Evolutionary conservation across 345 rosid genomes (phyloP).

Genomic region (Linum trigynum): DNA sequence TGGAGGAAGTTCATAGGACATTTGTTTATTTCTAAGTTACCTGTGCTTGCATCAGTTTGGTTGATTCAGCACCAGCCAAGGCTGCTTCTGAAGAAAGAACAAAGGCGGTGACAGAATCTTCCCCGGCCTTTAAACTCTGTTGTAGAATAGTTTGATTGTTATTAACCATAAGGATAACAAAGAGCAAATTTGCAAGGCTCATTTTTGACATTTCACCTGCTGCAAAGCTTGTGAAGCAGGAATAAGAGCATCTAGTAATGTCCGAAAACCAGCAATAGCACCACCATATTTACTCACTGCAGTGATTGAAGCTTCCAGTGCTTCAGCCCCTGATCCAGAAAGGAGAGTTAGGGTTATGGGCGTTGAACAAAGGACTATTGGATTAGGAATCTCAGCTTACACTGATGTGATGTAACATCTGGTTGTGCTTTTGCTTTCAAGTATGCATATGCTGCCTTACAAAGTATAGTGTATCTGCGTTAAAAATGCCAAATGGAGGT

Average conservation of each 20-base stretch:
- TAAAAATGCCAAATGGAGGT: constrained; percentile 8
- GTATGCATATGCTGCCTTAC: constrained; percentile 77
- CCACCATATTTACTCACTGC: constrained; percentile 94
- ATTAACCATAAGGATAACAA: constrained; percentile 3
- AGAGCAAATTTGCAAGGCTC: neutral
- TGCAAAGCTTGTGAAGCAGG: constrained; percentile 74
- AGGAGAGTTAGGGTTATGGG: neutral
- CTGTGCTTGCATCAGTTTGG: constrained; percentile 86
- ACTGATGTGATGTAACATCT: constrained; percentile 49
- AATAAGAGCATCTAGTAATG: constrained; percentile 87
- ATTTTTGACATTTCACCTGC: constrained; percentile 39
- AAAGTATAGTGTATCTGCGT: constrained; percentile 65
- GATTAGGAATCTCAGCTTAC: constrained; percentile 37
- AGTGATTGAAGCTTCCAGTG: constrained; percentile 70
- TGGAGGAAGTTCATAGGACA: too few relatives aligned
- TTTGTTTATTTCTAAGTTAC: constrained; percentile 18
- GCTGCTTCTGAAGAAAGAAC: constrained; percentile 75
- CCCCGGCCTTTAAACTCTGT: constrained; percentile 74
- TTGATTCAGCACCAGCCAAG: constrained; percentile 76
- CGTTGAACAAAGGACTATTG: constrained; percentile 10
- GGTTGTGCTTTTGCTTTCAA: constrained; percentile 49
- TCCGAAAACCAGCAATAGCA: constrained; percentile 83
- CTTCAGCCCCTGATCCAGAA: constrained; percentile 63
- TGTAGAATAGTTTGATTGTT: constrained; percentile 9
- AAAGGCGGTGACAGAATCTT: constrained; percentile 59